phyloP scores from a whole-genome alignment of 164 flowering plant species.

The Sextonia rubra region DNA sequence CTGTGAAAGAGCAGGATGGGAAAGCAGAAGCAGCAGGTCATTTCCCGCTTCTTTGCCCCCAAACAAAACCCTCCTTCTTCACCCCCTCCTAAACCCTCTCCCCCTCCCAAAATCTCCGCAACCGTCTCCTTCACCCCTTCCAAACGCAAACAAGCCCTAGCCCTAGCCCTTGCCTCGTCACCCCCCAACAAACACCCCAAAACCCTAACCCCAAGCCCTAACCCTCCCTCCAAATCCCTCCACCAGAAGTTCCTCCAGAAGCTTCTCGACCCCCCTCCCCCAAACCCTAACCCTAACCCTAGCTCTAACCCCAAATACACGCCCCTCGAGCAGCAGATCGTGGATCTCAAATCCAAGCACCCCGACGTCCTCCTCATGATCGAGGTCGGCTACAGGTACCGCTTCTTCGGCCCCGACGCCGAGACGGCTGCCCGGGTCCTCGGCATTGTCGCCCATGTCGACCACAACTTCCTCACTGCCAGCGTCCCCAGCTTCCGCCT shows the following conservation, averaged over 20 bases:
- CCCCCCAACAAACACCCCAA: slow-evolving; percentile 30
- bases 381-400: slow-evolving; percentile 83
- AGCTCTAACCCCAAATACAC: slow-evolving; percentile 46
- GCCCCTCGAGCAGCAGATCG: slow-evolving; percentile 81
- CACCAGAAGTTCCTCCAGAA: slow-evolving; percentile 61
- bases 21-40: slow-evolving; percentile 83
- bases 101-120: slow-evolving; percentile 60
- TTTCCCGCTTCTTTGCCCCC: slow-evolving; percentile 92
- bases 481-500: slow-evolving; percentile 87
- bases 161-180: slow-evolving; percentile 1
- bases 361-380: slow-evolving; percentile 88
- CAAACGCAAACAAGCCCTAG: slow-evolving; percentile 33
- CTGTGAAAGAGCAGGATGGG: slow-evolving; percentile 51
- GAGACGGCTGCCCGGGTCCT: slow-evolving; percentile 72
- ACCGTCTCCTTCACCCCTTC: slow-evolving; percentile 75
- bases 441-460: slow-evolving; percentile 73
- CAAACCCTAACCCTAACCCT: not conserved
- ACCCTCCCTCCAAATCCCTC: slow-evolving; percentile 35
- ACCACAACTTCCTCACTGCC: slow-evolving; percentile 80
- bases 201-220: slow-evolving; percentile 34
- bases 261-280: slow-evolving; percentile 36
- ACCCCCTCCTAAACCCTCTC: slow-evolving; percentile 17
- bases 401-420: slow-evolving; percentile 86
- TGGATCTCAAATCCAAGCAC: slow-evolving; percentile 56
- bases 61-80: slow-evolving; percentile 44